phyloP scores from a whole-genome alignment of 352 stramenopile species.

The Phytophthora quininea region DNA sequence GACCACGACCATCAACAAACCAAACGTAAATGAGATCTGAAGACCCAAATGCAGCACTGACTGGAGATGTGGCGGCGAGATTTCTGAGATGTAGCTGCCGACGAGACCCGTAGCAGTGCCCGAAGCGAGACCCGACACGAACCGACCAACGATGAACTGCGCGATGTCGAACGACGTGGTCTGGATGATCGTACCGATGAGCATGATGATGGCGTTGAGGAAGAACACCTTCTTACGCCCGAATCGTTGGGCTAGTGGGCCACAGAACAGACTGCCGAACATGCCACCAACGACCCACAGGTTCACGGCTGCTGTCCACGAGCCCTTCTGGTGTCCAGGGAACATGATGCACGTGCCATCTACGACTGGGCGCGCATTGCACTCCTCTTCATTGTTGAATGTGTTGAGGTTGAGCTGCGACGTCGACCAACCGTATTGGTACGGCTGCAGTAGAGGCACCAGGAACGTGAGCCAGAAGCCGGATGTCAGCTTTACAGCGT shows the following conservation, averaged over 20 bases:
- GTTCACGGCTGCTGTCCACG: constrained; percentile 56
- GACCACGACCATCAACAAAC: constrained; percentile 31
- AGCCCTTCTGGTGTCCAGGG: constrained; percentile 38
- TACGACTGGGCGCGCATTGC: constrained; percentile 33
- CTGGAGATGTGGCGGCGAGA: constrained; percentile 31
- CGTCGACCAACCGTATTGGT: constrained; percentile 36
- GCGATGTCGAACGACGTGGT: constrained; percentile 13
- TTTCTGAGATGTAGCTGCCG: constrained; percentile 34
- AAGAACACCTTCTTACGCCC: constrained; percentile 39
- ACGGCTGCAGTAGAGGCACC: constrained; percentile 45
- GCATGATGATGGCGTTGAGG: constrained; percentile 31
- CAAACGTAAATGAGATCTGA: constrained; percentile 41
- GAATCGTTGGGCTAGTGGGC: constrained; percentile 28
- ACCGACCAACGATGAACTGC: constrained; percentile 33
- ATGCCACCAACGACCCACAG: constrained; percentile 54
- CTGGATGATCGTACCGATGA: constrained; percentile 30
- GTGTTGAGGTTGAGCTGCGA: constrained; percentile 43
- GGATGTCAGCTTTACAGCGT: constrained; percentile 10
- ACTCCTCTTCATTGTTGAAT: constrained; percentile 41
- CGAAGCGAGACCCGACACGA: constrained; percentile 36
- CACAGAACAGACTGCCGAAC: constrained; percentile 41
- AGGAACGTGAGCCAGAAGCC: constrained; percentile 48
- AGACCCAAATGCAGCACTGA: constrained; percentile 23
- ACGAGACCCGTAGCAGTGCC: constrained; percentile 26
- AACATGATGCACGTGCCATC: constrained; percentile 56